phyloP scores from a whole-genome alignment of 306 rosid species.

The Sechiopsis laciniata region DNA sequence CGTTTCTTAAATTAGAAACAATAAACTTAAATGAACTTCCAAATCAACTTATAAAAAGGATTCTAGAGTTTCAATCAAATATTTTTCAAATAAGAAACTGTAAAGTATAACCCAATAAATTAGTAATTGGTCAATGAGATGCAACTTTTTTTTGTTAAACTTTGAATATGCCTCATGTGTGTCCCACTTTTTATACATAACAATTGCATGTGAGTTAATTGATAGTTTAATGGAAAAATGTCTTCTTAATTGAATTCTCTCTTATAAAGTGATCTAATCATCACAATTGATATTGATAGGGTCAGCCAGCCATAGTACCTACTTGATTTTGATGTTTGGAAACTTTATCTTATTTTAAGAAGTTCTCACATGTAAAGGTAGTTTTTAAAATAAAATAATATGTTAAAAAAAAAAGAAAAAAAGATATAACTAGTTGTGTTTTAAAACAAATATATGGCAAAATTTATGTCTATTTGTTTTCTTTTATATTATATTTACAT shows the following conservation, averaged over 20 bases:
- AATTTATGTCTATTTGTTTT: not conserved
- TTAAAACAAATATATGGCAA: too few species aligned
- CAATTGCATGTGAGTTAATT: conserved; percentile 9
- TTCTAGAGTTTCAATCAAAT: not conserved
- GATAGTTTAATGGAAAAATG: not conserved
- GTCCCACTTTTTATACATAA: conserved; percentile 2
- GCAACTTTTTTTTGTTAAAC: not conserved
- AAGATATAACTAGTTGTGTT: too few species aligned
- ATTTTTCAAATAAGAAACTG: not conserved
- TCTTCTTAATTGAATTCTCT: not conserved
- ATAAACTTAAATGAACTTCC: too few species aligned
- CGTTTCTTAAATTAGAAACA: too few species aligned
- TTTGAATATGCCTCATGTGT: conserved; percentile 15
- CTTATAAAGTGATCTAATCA: not conserved
- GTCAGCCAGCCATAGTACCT: not conserved
- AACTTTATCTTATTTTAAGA: conserved; percentile 13
- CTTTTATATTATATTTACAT: not conserved
- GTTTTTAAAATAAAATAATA: not conserved
- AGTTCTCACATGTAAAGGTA: not conserved
- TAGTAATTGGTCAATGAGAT: conserved; percentile 1
- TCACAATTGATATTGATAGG: not conserved
- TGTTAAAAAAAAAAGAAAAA: not conserved
- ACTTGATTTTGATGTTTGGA: not conserved
- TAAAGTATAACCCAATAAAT: not conserved
- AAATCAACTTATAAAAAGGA: too few species aligned